Evolutionary conservation across 2,329 filamentous ascomycete genomes (phyloP).

Genomic region (Xylaria sp.): DNA sequence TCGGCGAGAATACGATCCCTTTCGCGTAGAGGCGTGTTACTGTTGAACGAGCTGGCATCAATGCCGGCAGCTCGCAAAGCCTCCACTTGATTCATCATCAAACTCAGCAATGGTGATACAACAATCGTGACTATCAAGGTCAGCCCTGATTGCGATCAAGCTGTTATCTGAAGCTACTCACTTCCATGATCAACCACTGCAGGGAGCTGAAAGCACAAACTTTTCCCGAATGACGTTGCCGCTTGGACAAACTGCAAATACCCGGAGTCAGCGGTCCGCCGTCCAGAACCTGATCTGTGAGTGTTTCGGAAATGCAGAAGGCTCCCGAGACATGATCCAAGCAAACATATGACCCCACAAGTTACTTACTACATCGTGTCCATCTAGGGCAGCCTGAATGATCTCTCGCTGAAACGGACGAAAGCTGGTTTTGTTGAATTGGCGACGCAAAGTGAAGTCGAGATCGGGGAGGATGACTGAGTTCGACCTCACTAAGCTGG

Average conservation of each 20-base stretch:
- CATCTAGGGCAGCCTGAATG: constrained; percentile 80
- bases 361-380: constrained; percentile 75
- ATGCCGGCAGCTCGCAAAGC: constrained; percentile 79
- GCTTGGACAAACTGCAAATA: constrained; percentile 77
- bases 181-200: constrained; percentile 88
- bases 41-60: constrained; percentile 86
- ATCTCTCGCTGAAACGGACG: constrained; percentile 87
- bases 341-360: neutral
- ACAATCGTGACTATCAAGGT: constrained; percentile 65
- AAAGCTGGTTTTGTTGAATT: constrained; percentile 70
- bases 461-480: constrained; percentile 59
- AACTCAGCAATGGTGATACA: constrained; percentile 84
- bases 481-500: constrained; percentile 47
- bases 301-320: neutral
- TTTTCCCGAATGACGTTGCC: constrained; percentile 91
- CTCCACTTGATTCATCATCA: constrained; percentile 96
- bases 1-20: constrained; percentile 79
- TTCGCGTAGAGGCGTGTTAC: constrained; percentile 74
- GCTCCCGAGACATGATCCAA: neutral
- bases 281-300: neutral
- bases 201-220: constrained; percentile 90
- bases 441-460: constrained; percentile 71
- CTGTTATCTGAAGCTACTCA: constrained; percentile 56
- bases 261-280: constrained; percentile 1
- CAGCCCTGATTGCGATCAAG: constrained; percentile 7